Evolutionary conservation across 202 grass and related monocot species (phyloP).

Genomic region (Dendrocalamus latiflorus): DNA sequence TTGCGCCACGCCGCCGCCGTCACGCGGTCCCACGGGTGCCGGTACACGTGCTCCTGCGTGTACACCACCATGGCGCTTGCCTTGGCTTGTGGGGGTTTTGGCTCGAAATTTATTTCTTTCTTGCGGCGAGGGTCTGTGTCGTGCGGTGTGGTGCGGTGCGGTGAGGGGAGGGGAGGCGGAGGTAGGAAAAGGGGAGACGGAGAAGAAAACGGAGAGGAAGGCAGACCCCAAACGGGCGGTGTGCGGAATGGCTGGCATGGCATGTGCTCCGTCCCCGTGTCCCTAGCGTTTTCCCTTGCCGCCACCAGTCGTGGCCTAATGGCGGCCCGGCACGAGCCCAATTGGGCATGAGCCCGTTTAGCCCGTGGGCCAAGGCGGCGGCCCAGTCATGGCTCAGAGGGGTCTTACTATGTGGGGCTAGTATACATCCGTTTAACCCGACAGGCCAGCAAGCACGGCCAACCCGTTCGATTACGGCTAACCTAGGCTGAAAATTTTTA

Average conservation of each 20-base stretch:
- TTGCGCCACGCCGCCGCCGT: too few species aligned
- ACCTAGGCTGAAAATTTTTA: too few species aligned
- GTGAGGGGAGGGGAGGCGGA: neutral
- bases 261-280: neutral
- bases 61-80: constrained; percentile 59
- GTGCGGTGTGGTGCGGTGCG: neutral
- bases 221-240: neutral
- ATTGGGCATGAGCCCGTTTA: too few species aligned
- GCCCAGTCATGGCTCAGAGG: too few species aligned
- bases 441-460: too few species aligned
- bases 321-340: too few species aligned
- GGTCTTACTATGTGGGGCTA: too few species aligned
- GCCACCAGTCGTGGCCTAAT: neutral
- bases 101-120: constrained; percentile 18
- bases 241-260: neutral
- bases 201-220: constrained; percentile 17
- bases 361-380: too few species aligned
- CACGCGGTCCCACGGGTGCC: constrained; percentile 97
- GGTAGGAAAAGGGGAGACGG: neutral
- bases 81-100: constrained; percentile 13
- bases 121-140: constrained; percentile 43
- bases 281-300: neutral
- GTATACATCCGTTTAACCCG: too few species aligned
- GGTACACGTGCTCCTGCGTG: constrained; percentile 87
- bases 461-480: too few species aligned